These are phyloP conservation scores for Syzygium syzygioides DNA, from an alignment of 441 rosid genomes.

Conservation along the genomic window DNA sequence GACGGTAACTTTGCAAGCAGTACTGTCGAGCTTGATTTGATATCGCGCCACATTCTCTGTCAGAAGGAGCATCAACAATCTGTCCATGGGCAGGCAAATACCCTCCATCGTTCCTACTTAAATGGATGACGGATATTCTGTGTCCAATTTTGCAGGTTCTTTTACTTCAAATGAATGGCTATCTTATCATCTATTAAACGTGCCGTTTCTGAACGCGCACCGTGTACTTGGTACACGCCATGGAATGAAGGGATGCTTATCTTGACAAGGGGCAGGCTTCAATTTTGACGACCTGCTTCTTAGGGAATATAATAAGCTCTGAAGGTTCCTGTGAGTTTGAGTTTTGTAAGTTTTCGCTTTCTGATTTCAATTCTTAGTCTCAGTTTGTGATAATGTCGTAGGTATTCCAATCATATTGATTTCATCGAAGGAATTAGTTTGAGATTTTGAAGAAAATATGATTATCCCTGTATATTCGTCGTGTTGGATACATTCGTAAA, in stretches of 20 bases:
- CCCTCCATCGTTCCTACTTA: not conserved
- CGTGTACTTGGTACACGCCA: not conserved
- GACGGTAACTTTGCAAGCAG: not conserved
- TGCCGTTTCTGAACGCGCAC: not conserved
- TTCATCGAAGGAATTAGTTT: not conserved
- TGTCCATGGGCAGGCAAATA: not conserved
- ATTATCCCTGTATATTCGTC: accelerated
- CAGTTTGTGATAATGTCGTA: not conserved
- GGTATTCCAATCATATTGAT: not conserved
- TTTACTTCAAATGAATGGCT: not conserved
- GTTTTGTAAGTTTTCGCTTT: not conserved
- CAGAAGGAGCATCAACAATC: not conserved
- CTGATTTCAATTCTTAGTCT: not conserved
- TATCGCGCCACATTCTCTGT: not conserved
- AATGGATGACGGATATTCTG: not conserved
- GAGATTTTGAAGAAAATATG: not conserved
- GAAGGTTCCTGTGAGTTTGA: not conserved
- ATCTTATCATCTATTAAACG: not conserved
- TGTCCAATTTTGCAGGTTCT: not conserved
- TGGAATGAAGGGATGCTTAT: not conserved
- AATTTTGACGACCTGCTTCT: not conserved
- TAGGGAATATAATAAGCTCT: not conserved
- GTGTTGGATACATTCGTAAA: not conserved
- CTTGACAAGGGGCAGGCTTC: not conserved
- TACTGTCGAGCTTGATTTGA: not conserved